These are phyloP conservation scores for Fagus crenata DNA, from an alignment of 306 rosid species.

Conservation along the genomic window DNA sequence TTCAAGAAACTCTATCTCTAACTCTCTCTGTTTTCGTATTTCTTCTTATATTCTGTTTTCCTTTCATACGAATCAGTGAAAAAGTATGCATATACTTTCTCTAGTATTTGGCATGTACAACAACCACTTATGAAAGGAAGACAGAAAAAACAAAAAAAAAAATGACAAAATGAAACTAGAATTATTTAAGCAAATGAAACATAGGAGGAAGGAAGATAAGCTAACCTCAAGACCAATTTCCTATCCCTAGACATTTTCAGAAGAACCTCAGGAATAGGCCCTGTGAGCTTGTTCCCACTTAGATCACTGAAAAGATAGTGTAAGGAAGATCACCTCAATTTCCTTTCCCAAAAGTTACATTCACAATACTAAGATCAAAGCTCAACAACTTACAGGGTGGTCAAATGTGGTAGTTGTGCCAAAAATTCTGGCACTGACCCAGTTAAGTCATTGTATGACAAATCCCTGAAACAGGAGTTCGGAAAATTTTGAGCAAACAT, in stretches of 20 bases:
- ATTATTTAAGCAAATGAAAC: not conserved
- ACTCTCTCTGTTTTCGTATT: too few relatives aligned
- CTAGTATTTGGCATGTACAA: not conserved
- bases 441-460: slow-evolving; percentile 45
- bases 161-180: not conserved
- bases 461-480: slow-evolving; percentile 32
- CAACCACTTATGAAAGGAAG: not conserved
- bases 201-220: not conserved
- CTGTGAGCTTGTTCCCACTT: slow-evolving; percentile 28
- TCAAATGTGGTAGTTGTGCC: slow-evolving; percentile 24
- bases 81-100: not conserved
- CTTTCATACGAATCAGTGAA: too few relatives aligned
- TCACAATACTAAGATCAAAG: not conserved
- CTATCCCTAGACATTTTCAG: slow-evolving; percentile 9
- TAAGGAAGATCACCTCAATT: not conserved
- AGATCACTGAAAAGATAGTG: slow-evolving; percentile 13
- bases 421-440: slow-evolving; percentile 41
- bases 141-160: not conserved
- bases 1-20: too few relatives aligned
- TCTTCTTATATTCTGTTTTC: too few relatives aligned
- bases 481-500: not conserved
- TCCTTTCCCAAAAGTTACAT: not conserved
- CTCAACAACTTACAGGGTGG: slow-evolving; percentile 33
- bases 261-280: slow-evolving; percentile 27
- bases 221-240: slow-evolving; percentile 7